Base-by-base conservation (phyloP, 352 stramenopile genomes). In the Phytophthora uliginosa region DNA sequence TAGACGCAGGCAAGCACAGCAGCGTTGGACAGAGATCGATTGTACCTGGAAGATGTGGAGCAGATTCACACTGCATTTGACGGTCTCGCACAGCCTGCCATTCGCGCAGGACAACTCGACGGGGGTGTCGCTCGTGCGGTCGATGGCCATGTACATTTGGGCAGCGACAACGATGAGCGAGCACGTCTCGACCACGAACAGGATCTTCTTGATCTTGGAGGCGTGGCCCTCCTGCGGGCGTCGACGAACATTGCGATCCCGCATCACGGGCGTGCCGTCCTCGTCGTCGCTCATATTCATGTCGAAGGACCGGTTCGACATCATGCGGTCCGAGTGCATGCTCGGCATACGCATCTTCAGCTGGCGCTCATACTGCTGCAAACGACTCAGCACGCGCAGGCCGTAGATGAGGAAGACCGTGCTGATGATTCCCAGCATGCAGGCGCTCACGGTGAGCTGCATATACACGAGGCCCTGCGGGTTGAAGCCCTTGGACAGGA, bases 71-170 rank as follows among this genome's bases (percentile, higher is more conserved):
- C 57, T 70, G 61, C 73, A 70, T 33, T 76, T 59, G 53, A 94
- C 61, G 20, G 68, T 63, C 0, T 91, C 79, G 59, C 86, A 94
- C 52, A 77, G 36, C 7, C 81, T 47, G 31, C 85, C 86, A 33
- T 93, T 92, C 18, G 86, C 85, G 48, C 86, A 94, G 2, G 76
- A 79, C n/a, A 94, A 61, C 59, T 91, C 86, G 4, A 76, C 38
- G 1, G 73, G 70, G 9, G 71, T 78, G 17, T 70, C 59, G 47
- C 51, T 76, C 36, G 77, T 76, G 28, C 72, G 72, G 33, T 64
- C 57, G 33, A 89, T 71, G 3, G 73, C 83, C 38, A 87, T 79
- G 66, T 87, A 88, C 53, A 93, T 83, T 69, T 90, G 80, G 7
- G 76, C 83, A 24, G 71, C 71, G 13, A 84, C 59, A 34, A 81